Conservation (phyloP, 108 stramenopile species). For the Seminavis robusta region DNA sequence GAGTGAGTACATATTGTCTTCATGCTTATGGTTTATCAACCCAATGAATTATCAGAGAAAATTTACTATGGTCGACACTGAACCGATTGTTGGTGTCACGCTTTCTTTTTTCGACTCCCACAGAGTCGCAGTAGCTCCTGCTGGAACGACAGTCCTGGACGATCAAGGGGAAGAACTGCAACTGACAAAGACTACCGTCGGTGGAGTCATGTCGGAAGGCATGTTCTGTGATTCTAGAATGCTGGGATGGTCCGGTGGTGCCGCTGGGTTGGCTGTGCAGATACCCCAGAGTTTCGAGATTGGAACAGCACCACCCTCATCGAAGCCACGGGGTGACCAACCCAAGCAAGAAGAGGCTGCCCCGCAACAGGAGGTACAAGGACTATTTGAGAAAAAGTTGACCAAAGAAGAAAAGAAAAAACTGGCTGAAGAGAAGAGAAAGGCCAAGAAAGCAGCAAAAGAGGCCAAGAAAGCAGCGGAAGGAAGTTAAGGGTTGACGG, state of each 20-base stretch:
- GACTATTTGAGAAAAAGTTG: constrained; percentile 81
- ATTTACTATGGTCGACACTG: too few relatives aligned
- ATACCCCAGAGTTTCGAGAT: constrained; percentile 56
- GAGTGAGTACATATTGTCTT: neutral
- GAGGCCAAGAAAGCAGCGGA: constrained; percentile 24
- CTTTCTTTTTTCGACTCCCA: neutral
- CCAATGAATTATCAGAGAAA: too few relatives aligned
- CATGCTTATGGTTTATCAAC: too few relatives aligned
- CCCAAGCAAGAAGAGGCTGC: constrained; percentile 7
- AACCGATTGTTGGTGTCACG: too few relatives aligned
- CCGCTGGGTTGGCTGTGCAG: constrained; percentile 71
- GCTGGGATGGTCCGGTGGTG: constrained; percentile 84
- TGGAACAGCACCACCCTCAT: constrained; percentile 67
- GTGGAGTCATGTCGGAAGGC: constrained; percentile 74
- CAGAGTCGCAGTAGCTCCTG: constrained; percentile 67
- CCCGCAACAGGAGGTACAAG: constrained; percentile 31
- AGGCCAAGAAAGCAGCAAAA: constrained; percentile 72
- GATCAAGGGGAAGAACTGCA: constrained; percentile 66
- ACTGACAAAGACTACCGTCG: constrained; percentile 74
- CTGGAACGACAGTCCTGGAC: constrained; percentile 53
- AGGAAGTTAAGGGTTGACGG: too few relatives aligned
- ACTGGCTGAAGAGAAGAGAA: constrained; percentile 60
- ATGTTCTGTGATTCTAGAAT: constrained; percentile 90
- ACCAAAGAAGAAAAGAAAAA: constrained; percentile 91
- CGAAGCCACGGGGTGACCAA: constrained; percentile 62